Base-by-base conservation (phyloP, 1,139 yeast species). In the Magnusiomyces suaveolens region DNA sequence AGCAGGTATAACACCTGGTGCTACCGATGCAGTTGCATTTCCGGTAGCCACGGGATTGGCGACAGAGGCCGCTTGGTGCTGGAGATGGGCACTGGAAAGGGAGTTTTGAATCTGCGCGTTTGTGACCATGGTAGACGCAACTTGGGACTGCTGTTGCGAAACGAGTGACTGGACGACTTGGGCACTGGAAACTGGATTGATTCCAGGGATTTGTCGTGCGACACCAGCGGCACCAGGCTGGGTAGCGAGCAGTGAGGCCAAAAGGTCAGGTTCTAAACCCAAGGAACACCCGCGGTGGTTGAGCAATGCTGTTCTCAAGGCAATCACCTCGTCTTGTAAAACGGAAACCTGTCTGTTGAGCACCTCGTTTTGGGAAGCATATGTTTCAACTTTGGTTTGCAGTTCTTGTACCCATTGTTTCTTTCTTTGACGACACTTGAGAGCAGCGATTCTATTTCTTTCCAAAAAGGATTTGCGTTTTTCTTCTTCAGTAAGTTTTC, bases 381-480 rank as follows among this genome's bases (percentile, higher is more conserved):
- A 87, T 62, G 79, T 83, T 76, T 76, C 68, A 79, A 75, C 72
- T 66, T 89, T 95, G 50, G 78, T 81, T 67, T 90, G 95, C 80
- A 92, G 83, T 61, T 84, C 85, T 57, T 81, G 83, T 47, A 88
- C 79, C 75, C 87, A 84, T 66, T 87, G 90, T 72, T 94, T 92
- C 76, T 92, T 94, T 54, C 97, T 80, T 69, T 87, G 95, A 56
- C 99, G 81, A 73, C 97, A 94, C 69, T 89, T 90, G 43, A 94
- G 82, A 0, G 98, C 98, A 0, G 99, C 99, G 16, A 92, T 81
- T 58, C 98, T 77, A 68, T 92, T 92, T 59, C 97, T 76, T 67
- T 92, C 98, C 61, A 92, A 72, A 63, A 92, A 92, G 61, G 78
- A 83, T 66, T 82, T 82, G 36, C 97, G 79, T 66, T 86, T 88